These are phyloP conservation scores for Dichotomopilus funicola DNA, from an alignment of 2,329 filamentous ascomycete genomes.

Conservation along the genomic window DNA sequence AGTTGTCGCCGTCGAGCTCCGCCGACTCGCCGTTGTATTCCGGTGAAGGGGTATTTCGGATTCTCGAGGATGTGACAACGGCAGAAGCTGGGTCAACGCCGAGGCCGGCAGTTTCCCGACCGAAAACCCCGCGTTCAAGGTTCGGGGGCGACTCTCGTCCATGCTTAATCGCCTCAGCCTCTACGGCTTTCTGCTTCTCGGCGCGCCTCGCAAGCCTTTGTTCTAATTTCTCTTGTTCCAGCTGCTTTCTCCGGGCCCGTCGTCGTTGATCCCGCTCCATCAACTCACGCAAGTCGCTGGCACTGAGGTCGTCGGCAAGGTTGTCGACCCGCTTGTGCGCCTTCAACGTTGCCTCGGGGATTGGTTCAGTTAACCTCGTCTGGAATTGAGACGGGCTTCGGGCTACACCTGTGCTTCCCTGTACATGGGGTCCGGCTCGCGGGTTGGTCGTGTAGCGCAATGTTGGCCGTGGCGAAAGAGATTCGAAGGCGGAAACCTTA, in stretches of 20 bases:
- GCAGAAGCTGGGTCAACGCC: conserved; percentile 51
- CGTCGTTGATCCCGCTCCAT: conserved; percentile 85
- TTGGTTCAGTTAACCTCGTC: conserved; percentile 47
- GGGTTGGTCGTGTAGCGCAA: conserved; percentile 66
- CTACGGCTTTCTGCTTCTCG: conserved; percentile 48
- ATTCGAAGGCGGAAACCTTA: conserved; percentile 70
- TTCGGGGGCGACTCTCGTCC: conserved; percentile 49
- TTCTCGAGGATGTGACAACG: conserved; percentile 50
- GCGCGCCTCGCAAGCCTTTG: conserved; percentile 58
- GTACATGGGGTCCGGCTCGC: conserved; percentile 45
- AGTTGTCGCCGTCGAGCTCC: conserved; percentile 23
- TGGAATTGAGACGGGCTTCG: conserved; percentile 41
- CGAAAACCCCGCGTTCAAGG: conserved; percentile 54
- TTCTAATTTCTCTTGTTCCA: conserved; percentile 61
- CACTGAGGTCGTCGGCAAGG: conserved; percentile 78
- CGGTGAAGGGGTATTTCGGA: conserved; percentile 37
- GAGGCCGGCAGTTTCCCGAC: conserved; percentile 51
- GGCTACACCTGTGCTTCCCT: conserved; percentile 39
- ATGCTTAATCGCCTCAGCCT: conserved; percentile 48
- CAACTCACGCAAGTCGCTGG: conserved; percentile 75
- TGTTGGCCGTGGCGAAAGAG: conserved; percentile 79
- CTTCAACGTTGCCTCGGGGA: conserved; percentile 54
- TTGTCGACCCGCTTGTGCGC: conserved; percentile 59
- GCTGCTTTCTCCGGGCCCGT: conserved; percentile 64
- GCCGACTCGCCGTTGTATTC: conserved; percentile 24